Conservation (phyloP, 441 rosid genomes). For the Theobroma grandiflorum region DNA sequence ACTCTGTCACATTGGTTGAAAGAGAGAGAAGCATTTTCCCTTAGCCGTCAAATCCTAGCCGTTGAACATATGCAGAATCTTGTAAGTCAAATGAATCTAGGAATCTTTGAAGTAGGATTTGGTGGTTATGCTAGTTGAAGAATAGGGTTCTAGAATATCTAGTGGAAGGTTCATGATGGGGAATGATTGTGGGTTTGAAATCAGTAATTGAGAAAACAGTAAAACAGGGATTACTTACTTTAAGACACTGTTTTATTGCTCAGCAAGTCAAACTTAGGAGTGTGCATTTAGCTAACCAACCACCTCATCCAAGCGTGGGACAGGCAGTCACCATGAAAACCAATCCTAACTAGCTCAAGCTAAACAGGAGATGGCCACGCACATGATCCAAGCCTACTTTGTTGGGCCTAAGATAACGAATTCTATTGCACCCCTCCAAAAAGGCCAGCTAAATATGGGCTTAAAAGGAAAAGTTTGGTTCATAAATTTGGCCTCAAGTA, state of each 20-base stretch:
- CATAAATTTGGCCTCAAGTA: background rate
- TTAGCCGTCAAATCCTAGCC: slow-evolving; percentile 1
- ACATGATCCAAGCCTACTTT: background rate
- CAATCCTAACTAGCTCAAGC: background rate
- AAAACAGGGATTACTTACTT: background rate
- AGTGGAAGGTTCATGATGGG: slow-evolving; percentile 27
- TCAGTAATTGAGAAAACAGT: background rate
- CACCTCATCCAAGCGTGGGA: background rate
- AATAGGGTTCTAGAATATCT: background rate
- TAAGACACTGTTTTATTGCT: no score
- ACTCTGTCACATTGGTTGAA: background rate
- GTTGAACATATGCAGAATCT: background rate
- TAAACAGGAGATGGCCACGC: background rate
- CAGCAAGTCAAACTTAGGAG: no score
- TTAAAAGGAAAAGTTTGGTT: background rate
- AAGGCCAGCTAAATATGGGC: background rate
- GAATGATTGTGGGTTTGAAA: slow-evolving; percentile 21
- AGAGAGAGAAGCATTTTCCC: background rate
- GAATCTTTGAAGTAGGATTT: slow-evolving; percentile 26
- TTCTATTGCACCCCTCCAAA: no score
- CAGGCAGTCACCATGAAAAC: background rate
- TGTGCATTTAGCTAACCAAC: no score
- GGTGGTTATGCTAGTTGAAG: slow-evolving; percentile 6
- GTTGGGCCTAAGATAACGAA: background rate
- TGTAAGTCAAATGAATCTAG: slow-evolving; percentile 19